Conservation (phyloP, 1,284 basidiomycete genomes). For the Puccinia coronata region DNA sequence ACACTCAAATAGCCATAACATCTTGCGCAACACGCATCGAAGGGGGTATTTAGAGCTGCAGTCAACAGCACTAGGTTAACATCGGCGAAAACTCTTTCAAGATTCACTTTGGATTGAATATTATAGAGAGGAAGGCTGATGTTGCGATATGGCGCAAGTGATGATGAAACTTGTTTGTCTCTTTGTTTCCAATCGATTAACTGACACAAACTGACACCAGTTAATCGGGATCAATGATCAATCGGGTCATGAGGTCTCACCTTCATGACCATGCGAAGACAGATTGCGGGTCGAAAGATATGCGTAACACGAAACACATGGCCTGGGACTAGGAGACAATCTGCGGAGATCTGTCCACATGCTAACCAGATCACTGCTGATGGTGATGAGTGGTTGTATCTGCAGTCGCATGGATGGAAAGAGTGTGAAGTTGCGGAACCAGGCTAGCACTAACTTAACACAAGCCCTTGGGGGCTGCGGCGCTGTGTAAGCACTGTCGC, state of each 20-base stretch:
- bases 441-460: too few species aligned
- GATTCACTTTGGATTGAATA: not conserved
- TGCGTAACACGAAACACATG: slow-evolving; percentile 4
- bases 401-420: not conserved
- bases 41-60: not conserved
- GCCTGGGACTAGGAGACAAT: not conserved
- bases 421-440: not conserved
- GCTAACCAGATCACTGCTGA: not conserved
- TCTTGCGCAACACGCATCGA: not conserved
- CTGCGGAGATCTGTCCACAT: not conserved
- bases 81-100: not conserved
- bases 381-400: too few species aligned
- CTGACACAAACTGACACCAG: not conserved
- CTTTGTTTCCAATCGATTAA: not conserved
- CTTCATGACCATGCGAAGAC: not conserved
- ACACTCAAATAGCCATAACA: not conserved
- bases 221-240: too few species aligned
- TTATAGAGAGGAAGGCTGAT: not conserved
- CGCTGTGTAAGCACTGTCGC: too few species aligned
- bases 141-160: not conserved
- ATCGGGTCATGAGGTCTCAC: not conserved
- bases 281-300: not conserved
- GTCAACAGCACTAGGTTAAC: not conserved
- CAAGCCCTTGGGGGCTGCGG: too few species aligned
- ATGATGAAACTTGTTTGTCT: slow-evolving; percentile 14